Base-by-base conservation (phyloP, 768 basidiomycete species). In the Heimioporus sp. region DNA sequence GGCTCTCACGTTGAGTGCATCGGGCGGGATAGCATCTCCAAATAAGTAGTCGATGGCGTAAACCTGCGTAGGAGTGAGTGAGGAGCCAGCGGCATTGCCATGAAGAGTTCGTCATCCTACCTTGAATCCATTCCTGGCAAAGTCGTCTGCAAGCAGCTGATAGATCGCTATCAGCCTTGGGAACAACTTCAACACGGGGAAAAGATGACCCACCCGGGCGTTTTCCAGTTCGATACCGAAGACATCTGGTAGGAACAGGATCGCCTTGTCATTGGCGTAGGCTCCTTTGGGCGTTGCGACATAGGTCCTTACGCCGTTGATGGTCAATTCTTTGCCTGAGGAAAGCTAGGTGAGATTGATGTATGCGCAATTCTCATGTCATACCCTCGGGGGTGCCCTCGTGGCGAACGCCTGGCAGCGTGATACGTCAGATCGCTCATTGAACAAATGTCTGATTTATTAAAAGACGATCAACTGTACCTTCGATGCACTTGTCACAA, bases 401-500 rank as follows among this genome's bases (percentile, higher is more conserved):
- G 58, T 81, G 79, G 52, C 70, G 74, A 53, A 77, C 78, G 34
- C 80, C 81, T 64, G 43, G 0, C 15, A 42, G 11, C 5, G 20
- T 10, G 8, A 34, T 34, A 17, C n/a, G 46, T 54, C n/a, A 54
- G 53, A 52, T 51, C 39, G 10, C 37, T 10, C n/a, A 39, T 8
- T 12, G 11, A 13, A 12, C 19, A 15, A 16, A 21, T 49, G 20
- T 21, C 8, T 7, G 7, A 35, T 15, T 35, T 35, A 7, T 35
- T 15, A 35, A n/a, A 6, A n/a, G 35, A 28, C 24, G 24, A 28
- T 28, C 40, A 16, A 6, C 21, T 68, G 37, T 48, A 80, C 84
- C 82, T 64, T 72, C 72, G 49, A 83, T 53, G 51, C 84, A 86
- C 58, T 85, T 64, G 52, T 74, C 69, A 68, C 82, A 82, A 52